Evolutionary conservation across 371 early-diverging fungal genomes (phyloP).

Genomic region (Mucor velutinosus): DNA sequence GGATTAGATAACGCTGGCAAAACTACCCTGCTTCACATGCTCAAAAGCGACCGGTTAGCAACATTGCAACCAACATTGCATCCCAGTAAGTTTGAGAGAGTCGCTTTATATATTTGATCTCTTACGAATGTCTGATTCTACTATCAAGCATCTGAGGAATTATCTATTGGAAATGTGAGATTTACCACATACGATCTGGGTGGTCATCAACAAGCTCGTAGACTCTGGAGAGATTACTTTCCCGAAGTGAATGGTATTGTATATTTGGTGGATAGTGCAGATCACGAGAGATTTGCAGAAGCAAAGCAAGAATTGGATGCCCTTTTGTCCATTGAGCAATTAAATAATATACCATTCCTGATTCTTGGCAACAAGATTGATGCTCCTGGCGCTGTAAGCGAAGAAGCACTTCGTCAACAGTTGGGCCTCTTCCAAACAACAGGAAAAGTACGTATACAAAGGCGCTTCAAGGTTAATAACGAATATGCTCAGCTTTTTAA

Average conservation of each 20-base stretch:
- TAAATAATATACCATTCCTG: conserved; percentile 90
- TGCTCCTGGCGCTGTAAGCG: conserved; percentile 89
- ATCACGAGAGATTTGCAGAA: conserved; percentile 83
- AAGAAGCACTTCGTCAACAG: conserved; percentile 83
- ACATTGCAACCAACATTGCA: conserved; percentile 97
- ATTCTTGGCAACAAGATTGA: conserved; percentile 98
- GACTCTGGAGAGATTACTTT: conserved; percentile 98
- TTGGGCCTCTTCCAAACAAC: conserved; percentile 95
- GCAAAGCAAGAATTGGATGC: conserved; percentile 94
- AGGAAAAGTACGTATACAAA: conserved; percentile 69
- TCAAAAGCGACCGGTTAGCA: conserved; percentile 97
- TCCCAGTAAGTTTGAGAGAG: conserved; percentile 89
- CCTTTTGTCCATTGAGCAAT: conserved; percentile 90
- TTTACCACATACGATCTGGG: conserved; percentile 98
- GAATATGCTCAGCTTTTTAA: background rate
- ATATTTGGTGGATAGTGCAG: conserved; percentile 93
- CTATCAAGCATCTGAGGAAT: conserved; percentile 87
- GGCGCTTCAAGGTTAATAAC: too few species aligned
- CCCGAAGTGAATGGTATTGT: conserved; percentile 96
- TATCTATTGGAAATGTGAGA: conserved; percentile 92
- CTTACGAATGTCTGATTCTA: too few species aligned
- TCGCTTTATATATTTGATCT: too few species aligned
- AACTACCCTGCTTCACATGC: conserved; percentile 98
- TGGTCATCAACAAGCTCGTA: conserved; percentile 95
- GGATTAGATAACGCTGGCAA: conserved; percentile 99